These are phyloP conservation scores for Phytophthora sansomeana DNA, from an alignment of 352 stramenopile species.

Conservation along the genomic window DNA sequence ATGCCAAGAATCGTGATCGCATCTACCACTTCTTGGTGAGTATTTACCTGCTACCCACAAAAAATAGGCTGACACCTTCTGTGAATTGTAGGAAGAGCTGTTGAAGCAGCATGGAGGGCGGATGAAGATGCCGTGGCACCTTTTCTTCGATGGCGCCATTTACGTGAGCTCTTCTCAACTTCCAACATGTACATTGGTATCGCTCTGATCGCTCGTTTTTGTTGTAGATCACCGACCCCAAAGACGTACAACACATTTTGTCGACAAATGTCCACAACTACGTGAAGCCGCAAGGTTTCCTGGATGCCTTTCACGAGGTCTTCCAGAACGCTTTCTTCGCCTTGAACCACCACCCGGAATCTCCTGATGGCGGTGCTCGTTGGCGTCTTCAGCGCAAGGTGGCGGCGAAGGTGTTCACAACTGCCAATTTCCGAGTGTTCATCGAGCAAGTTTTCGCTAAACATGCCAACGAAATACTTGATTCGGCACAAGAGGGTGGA, in stretches of 20 bases:
- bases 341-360: constrained; percentile 71
- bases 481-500: constrained; percentile 1
- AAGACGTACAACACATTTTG: constrained; percentile 74
- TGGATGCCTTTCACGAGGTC: constrained; percentile 70
- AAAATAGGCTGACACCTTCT: not conserved
- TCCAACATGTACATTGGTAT: not conserved
- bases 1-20: constrained; percentile 56
- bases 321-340: constrained; percentile 81
- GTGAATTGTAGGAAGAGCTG: constrained; percentile 42
- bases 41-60: not conserved
- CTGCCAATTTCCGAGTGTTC: constrained; percentile 58
- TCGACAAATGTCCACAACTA: constrained; percentile 76
- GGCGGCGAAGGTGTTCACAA: constrained; percentile 90
- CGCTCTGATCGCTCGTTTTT: constrained; percentile 1
- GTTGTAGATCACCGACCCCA: constrained; percentile 56
- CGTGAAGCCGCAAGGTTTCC: constrained; percentile 74
- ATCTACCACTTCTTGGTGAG: constrained; percentile 67
- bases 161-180: constrained; percentile 38
- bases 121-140: constrained; percentile 74
- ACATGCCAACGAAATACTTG: constrained; percentile 41
- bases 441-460: constrained; percentile 57
- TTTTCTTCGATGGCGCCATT: constrained; percentile 72
- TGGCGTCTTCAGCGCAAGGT: constrained; percentile 86
- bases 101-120: constrained; percentile 51
- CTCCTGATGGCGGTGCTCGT: constrained; percentile 55